Base-by-base conservation (phyloP, 441 rosid genomes). In the Pelargonium fulgidum region DNA sequence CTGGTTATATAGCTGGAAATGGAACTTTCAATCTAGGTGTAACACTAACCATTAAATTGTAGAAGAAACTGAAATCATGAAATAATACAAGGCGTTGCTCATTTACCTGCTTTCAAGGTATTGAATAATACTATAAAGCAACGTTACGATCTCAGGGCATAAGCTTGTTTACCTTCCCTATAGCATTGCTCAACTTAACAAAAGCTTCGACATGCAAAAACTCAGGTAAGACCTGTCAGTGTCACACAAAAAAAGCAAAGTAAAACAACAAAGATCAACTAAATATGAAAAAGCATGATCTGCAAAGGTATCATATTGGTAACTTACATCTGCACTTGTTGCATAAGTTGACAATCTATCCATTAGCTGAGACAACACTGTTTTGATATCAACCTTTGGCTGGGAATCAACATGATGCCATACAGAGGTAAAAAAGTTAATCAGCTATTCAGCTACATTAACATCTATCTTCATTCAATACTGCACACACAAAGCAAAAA, bases 121-220 rank as follows among this genome's bases (percentile, higher is more conserved):
- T 39, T 41, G 44, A 41, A 71, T 50, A 36, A 41, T 22, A 33
- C 39, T 71, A 71, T 47, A 61, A 74, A 64, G 22, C 58, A 63
- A 20, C 42, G 44, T 56, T 69, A 41, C 67, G 72, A 14, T 64
- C 24, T 65, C 73, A 69, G 24, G 42, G 59, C 58, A 73, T 41
- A 14, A 68, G 65, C 36, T 39, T 24, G 45, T 20, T 71, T 79
- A 83, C 92, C 92, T 87, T 85, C 73, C 84, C 87, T 76, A 87
- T 87, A 69, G 87, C 87, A 77, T 73, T 80, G 87, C 85, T 87
- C 72, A 87, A 73, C 77, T 87, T 87, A 68, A 81, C 78, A 74
- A 87, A 87, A 74, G 92, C 92, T 83, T 85, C 89, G 14, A 84
- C 92, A 82, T 84, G 88, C 81, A 87, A 81, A 82, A 87, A 87